Base-by-base conservation (phyloP, 495 filamentous ascomycete species). In the Aspergillus incahuasiensis region DNA sequence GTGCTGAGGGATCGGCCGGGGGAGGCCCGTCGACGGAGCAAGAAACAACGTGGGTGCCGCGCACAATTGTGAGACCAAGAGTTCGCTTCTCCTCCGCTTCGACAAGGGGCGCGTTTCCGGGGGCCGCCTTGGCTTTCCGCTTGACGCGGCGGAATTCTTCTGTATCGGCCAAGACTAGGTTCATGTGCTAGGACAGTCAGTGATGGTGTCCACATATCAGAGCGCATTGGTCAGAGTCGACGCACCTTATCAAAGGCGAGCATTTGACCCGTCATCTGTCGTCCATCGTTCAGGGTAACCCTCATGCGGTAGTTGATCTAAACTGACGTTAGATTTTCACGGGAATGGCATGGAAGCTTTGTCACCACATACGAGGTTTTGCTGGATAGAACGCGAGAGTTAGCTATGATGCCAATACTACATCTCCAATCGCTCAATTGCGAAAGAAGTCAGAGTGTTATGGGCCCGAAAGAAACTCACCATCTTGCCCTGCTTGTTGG, bases 271-370 rank as follows among this genome's bases (percentile, higher is more conserved):
- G 88, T 90, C 84, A 99, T 92, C 73, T 97, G 92, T 61, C 94
- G 87, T 63, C 91, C 89, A 79, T 99, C 94, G 66, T 87, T 90
- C 66, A 99, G 79, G 39, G 95, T 97, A 59, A 96, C 88, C 69
- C 91, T 84, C 95, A 99, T 97, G 68, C 92, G 88, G 78, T 95
- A 97, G 74, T 97, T 96, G 83, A 99, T 95, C 94, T 98, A 71
- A 34, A 32, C 51, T 48, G 8, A 51, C 11, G 59, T 77, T 69
- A 78, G 70, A 52, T 13, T 39, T 54, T 32, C 20, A 47, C 32
- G 34, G 32, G 16, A 56, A 6, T 40, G 48, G 34, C 18, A 46
- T 39, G 9, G 13, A 19, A 18, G 1, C 20, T 15, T n/a, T 3
- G 34, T n/a, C 13, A 22, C 3, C 13, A 85, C 91, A 78, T 88